These are phyloP conservation scores for Emericellopsis cladophorae DNA, from an alignment of 2,329 filamentous ascomycete genomes.

Conservation along the genomic window DNA sequence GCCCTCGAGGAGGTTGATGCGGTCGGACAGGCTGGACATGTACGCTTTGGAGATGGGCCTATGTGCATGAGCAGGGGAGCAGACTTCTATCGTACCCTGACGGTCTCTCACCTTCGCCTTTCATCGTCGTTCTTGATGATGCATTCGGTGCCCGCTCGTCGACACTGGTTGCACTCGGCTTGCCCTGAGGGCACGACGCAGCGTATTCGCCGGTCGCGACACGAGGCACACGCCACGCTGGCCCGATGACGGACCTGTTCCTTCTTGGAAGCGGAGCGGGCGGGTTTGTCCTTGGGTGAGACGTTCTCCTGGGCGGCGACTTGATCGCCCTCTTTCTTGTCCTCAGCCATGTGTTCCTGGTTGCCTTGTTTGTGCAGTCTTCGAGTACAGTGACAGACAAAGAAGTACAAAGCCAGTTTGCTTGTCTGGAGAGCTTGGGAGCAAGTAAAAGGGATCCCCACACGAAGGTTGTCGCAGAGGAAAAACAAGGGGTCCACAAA, in stretches of 20 bases:
- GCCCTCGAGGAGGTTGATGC: constrained; percentile 36
- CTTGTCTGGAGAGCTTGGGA: too few species aligned
- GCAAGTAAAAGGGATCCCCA: too few species aligned
- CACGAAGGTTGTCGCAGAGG: too few species aligned
- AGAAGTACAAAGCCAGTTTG: too few species aligned
- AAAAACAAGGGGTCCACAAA: too few species aligned
- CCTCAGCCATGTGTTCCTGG: constrained; percentile 1
- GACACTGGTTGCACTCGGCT: constrained; percentile 37
- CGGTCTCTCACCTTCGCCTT: constrained; percentile 29
- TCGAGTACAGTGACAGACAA: too few species aligned
- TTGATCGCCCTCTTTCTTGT: constrained; percentile 5
- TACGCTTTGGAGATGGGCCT: constrained; percentile 46
- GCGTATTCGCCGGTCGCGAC: constrained; percentile 30
- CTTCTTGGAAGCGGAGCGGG: constrained; percentile 15
- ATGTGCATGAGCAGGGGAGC: not conserved
- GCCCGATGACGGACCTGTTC: constrained; percentile 31
- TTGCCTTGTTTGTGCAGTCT: not conserved
- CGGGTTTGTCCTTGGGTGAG: constrained; percentile 10
- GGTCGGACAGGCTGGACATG: constrained; percentile 42
- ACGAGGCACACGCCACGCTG: constrained; percentile 41
- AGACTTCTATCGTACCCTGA: not conserved
- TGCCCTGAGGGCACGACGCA: constrained; percentile 42
- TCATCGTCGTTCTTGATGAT: constrained; percentile 47
- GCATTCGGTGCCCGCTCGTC: constrained; percentile 34
- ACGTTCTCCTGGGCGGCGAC: constrained; percentile 19